Evolutionary conservation across 176 grass and related monocot species (phyloP).

Genomic region (Musa troglodytarum): DNA sequence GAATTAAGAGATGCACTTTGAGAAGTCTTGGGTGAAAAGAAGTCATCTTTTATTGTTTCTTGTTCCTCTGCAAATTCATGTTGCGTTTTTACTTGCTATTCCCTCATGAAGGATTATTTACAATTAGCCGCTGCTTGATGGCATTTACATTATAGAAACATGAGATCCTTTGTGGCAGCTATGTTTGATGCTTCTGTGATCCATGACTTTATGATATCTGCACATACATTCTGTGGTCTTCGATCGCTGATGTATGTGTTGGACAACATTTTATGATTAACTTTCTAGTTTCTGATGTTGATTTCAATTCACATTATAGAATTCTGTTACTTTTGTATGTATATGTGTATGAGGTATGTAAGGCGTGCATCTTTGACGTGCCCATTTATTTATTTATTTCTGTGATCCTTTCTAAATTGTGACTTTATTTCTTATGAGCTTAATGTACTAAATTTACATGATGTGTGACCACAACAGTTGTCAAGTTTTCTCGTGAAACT

Average conservation of each 20-base stretch:
- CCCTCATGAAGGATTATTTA: background rate
- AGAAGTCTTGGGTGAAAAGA: background rate
- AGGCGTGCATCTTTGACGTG: background rate
- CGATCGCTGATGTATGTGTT: too few relatives aligned
- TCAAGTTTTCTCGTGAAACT: slow-evolving; percentile 87
- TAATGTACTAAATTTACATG: background rate
- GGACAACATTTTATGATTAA: too few relatives aligned
- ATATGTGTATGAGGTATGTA: too few relatives aligned
- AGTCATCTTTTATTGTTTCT: background rate
- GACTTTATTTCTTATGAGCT: background rate
- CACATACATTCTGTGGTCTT: too few relatives aligned
- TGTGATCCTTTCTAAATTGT: too few relatives aligned
- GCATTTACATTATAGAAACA: too few relatives aligned
- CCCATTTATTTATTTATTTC: background rate
- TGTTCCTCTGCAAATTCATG: background rate
- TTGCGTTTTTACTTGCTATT: background rate
- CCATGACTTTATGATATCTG: too few relatives aligned
- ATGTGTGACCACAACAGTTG: slow-evolving; percentile 30
- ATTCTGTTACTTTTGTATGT: background rate
- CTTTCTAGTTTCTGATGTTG: too few relatives aligned
- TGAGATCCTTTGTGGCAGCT: too few relatives aligned
- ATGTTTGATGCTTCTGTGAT: too few relatives aligned
- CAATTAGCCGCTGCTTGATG: too few relatives aligned
- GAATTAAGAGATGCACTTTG: background rate
- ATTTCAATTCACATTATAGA: background rate